Conservation (phyloP, 768 basidiomycete genomes). For the Filobasidium floriforme region DNA sequence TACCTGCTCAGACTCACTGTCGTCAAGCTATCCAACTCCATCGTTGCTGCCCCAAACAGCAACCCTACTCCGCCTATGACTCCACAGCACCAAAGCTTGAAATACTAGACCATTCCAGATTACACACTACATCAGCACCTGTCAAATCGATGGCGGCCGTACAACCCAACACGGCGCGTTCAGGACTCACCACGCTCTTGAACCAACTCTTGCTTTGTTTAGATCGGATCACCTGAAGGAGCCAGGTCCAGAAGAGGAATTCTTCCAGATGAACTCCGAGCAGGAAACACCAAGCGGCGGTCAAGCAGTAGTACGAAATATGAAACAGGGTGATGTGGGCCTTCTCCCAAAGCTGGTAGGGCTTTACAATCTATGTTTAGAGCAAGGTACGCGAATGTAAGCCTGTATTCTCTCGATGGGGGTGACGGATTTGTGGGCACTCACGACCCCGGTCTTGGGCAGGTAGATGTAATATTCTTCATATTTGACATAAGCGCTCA, state of each 20-base stretch:
- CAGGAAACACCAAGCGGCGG: slow-evolving; percentile 27
- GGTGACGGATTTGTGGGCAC: slow-evolving; percentile 1
- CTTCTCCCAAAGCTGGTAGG: slow-evolving; percentile 25
- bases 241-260: slow-evolving; percentile 29
- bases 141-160: too few relatives aligned
- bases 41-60: slow-evolving; percentile 22
- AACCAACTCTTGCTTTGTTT: slow-evolving; percentile 27
- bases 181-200: slow-evolving; percentile 15
- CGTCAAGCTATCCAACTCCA: slow-evolving; percentile 27
- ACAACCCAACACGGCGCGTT: too few relatives aligned
- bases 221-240: neutral
- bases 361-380: slow-evolving; percentile 12
- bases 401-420: neutral
- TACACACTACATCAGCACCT: too few relatives aligned
- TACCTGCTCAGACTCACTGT: slow-evolving; percentile 1
- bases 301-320: slow-evolving; percentile 23
- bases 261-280: slow-evolving; percentile 33
- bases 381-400: neutral
- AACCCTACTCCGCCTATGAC: slow-evolving; percentile 58
- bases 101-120: slow-evolving; percentile 10
- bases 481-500: slow-evolving; percentile 31
- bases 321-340: slow-evolving; percentile 23
- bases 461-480: slow-evolving; percentile 32
- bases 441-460: slow-evolving; percentile 20
- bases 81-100: slow-evolving; percentile 54